Conservation (phyloP, 345 rosid species). For the Eucalyptus melliodora region DNA sequence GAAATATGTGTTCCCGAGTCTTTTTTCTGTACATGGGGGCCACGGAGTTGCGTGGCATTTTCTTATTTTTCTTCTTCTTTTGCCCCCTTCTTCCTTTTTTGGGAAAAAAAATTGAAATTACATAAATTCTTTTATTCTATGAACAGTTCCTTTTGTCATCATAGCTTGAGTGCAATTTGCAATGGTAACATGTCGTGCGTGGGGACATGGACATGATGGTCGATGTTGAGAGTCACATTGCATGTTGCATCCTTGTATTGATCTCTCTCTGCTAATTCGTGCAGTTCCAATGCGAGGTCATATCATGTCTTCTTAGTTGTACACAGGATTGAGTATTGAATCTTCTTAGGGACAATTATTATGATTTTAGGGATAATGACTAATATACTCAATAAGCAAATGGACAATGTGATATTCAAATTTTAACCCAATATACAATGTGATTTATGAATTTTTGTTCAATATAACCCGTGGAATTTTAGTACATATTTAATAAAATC, state of each 20-base stretch:
- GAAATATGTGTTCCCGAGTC: neutral
- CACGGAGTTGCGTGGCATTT: neutral
- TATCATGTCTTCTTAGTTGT: neutral
- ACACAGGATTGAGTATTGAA: neutral
- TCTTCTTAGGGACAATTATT: neutral
- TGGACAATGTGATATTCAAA: neutral
- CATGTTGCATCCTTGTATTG: neutral
- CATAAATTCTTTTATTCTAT: slow-evolving; percentile 3
- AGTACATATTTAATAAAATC: too few species aligned
- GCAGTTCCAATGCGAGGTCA: neutral
- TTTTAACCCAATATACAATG: too few species aligned
- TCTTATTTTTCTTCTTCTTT: neutral
- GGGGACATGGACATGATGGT: neutral
- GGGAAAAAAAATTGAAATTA: neutral
- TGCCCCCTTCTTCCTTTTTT: neutral
- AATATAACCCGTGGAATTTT: too few species aligned
- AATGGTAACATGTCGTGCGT: neutral
- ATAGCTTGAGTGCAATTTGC: neutral
- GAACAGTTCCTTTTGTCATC: neutral
- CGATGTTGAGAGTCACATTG: neutral
- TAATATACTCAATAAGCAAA: neutral
- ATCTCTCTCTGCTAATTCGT: neutral
- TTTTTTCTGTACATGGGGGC: neutral
- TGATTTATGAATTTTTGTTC: neutral
- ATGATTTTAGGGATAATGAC: neutral